A percentile compares a stretch with the other conserved stretches of the same genome.
phyloP scores from a whole-genome alignment of 139 green algal species.

The Dunaliella sp. region DNA sequence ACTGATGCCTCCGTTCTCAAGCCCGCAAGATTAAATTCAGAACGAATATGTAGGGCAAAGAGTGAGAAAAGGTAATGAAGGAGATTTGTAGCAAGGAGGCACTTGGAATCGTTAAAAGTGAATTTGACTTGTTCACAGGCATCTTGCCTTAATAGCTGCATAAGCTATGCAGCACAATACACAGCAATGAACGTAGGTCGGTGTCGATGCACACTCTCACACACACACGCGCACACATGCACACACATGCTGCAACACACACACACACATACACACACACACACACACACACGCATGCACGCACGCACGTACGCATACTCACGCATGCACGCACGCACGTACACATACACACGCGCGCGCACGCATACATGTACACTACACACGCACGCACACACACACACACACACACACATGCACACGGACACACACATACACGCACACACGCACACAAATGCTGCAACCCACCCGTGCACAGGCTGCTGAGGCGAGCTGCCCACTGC shows the following conservation, averaged over 20 bases:
- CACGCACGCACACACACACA: background rate
- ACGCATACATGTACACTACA: background rate
- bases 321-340: background rate
- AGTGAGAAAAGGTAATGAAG: too few relatives aligned
- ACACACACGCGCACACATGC: background rate
- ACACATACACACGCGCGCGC: background rate
- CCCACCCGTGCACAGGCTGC: too few relatives aligned
- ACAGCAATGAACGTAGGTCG: slow-evolving; percentile 16
- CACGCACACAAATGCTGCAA: too few relatives aligned
- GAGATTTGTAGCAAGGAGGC: too few relatives aligned
- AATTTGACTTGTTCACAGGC: background rate
- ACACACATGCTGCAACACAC: too few relatives aligned
- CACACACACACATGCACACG: background rate
- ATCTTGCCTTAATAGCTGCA: background rate
- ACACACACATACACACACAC: background rate
- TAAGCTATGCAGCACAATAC: background rate
- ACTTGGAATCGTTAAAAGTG: too few relatives aligned
- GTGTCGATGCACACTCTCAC: background rate
- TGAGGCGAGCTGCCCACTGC: too few relatives aligned
- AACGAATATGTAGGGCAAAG: too few relatives aligned
- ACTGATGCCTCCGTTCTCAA: too few relatives aligned
- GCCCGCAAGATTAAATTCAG: too few relatives aligned
- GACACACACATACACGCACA: background rate
- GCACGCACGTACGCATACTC: background rate
- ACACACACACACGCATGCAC: background rate